These are phyloP conservation scores for Eucalyptus cladocalyx DNA, from an alignment of 345 rosid species.

Conservation along the genomic window DNA sequence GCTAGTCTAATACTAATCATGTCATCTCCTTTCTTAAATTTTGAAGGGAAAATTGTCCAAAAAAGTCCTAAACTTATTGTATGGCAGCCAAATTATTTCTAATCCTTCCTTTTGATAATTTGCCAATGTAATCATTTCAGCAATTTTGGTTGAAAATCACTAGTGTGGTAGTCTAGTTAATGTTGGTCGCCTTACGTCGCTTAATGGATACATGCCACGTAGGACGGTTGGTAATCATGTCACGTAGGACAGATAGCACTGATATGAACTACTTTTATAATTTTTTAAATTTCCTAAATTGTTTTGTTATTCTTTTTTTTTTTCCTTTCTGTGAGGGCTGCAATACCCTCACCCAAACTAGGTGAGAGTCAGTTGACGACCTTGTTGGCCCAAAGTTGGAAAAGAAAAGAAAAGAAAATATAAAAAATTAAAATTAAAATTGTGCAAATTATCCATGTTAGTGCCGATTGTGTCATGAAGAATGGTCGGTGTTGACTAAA, in stretches of 20 bases:
- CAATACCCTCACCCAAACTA: not conserved
- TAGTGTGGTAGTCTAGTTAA: accelerated
- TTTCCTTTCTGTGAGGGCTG: accelerated
- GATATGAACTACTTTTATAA: too few species aligned
- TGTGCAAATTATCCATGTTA: too few species aligned
- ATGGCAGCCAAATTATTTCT: accelerated
- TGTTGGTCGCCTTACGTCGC: accelerated
- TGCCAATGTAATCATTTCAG: too few species aligned
- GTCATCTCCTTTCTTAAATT: not conserved
- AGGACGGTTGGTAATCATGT: accelerated
- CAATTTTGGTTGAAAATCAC: too few species aligned
- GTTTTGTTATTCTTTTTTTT: too few species aligned
- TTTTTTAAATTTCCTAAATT: too few species aligned
- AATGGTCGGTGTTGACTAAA: not conserved
- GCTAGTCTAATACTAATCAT: not conserved
- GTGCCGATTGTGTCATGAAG: accelerated
- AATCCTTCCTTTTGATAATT: too few species aligned
- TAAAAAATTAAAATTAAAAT: too few species aligned
- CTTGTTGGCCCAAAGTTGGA: not conserved
- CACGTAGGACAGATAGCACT: accelerated
- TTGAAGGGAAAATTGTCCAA: not conserved
- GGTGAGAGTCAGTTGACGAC: accelerated
- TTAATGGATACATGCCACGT: accelerated
- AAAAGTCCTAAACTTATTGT: accelerated
- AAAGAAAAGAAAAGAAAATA: too few species aligned